Percentiles rank a stretch among this genome's conserved stretches.
These are phyloP conservation scores for Mycosphaerella arachidis DNA, from an alignment of 2,329 filamentous ascomycete species.

Conservation along the genomic window DNA sequence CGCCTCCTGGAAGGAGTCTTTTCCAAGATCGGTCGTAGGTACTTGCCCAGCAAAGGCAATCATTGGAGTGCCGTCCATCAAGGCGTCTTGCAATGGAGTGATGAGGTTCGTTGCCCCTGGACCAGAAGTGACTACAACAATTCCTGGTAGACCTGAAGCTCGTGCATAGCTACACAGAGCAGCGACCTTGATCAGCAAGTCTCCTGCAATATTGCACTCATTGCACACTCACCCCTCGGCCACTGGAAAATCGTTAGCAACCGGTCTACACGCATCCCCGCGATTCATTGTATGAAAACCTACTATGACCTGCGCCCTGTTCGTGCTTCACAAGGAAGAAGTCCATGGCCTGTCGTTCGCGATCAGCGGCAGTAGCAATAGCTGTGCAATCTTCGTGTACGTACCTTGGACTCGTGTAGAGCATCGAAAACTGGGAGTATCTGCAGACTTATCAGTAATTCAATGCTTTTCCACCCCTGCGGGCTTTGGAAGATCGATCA, in stretches of 20 bases:
- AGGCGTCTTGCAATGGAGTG: constrained; percentile 91
- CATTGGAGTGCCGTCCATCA: constrained; percentile 92
- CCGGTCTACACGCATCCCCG: neutral
- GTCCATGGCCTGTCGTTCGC: constrained; percentile 68
- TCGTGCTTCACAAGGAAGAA: constrained; percentile 93
- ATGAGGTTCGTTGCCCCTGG: constrained; percentile 95
- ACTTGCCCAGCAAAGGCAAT: constrained; percentile 96
- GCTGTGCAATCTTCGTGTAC: too few relatives aligned
- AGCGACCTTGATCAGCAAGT: neutral
- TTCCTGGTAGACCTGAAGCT: constrained; percentile 87
- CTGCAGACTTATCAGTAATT: too few relatives aligned
- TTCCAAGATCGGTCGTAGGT: constrained; percentile 81
- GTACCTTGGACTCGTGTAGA: too few relatives aligned
- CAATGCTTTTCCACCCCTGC: too few relatives aligned
- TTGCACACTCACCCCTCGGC: constrained; percentile 71
- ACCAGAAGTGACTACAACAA: constrained; percentile 93
- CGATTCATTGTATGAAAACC: constrained; percentile 54
- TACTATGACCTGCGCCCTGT: constrained; percentile 85
- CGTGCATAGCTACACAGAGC: constrained; percentile 65
- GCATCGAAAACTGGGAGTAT: too few relatives aligned
- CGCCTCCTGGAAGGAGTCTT: constrained; percentile 94
- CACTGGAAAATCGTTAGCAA: neutral
- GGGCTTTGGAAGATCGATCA: too few relatives aligned
- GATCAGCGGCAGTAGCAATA: too few relatives aligned
- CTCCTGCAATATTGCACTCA: constrained; percentile 98